Evolutionary conservation across 352 stramenopile genomes (phyloP), one percentile per base, ranked within the genome.

Genomic region (Pythium grandisporangium): DNA sequence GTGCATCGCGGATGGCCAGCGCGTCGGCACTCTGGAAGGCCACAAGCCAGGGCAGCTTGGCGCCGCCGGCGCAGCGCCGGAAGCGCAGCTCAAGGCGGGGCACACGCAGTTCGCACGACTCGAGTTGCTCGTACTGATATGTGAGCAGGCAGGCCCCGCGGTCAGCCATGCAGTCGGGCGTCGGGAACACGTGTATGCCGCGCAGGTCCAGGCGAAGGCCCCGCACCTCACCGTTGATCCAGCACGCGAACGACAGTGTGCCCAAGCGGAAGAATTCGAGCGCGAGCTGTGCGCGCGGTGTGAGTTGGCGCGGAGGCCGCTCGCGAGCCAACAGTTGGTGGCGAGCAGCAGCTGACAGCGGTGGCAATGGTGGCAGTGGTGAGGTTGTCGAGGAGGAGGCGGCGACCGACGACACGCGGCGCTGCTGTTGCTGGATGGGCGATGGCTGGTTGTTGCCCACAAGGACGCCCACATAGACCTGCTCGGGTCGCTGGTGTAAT

Each of bases 371-470:
- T n/a, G n/a, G n/a, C n/a, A n/a, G n/a, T n/a, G n/a, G n/a, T n/a
- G n/a, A n/a, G 27, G 48, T 11, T 3, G 61, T 56, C n/a, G 25
- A 47, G 25, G 29, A 34, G 4, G 17, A 34, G 4, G 30, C 34
- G 6, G 24, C 20, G 0, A n/a, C 40, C 14, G 49, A 14, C 16
- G 41, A 66, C 35, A 53, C 29, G 13, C 73, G 61, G 4, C 69
- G 70, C 44, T 86, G 76, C n/a, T n/a, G n/a, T n/a, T n/a, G n/a
- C 37, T 86, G 66, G 25, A 89, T 83, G 4, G 74, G 70, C 2
- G 72, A 84, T 6, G 76, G 70, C 1, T 78, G 22, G 10, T 65
- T 79, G 14, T 71, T 55, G 0, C 76, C 76, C 5, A 79, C 63
- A 10, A 85, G 64, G 17, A 84, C 73, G 11, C 76, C 76, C 7